Conservation (phyloP, 2,329 filamentous ascomycete species). For the Achaetomium macrosporum region DNA sequence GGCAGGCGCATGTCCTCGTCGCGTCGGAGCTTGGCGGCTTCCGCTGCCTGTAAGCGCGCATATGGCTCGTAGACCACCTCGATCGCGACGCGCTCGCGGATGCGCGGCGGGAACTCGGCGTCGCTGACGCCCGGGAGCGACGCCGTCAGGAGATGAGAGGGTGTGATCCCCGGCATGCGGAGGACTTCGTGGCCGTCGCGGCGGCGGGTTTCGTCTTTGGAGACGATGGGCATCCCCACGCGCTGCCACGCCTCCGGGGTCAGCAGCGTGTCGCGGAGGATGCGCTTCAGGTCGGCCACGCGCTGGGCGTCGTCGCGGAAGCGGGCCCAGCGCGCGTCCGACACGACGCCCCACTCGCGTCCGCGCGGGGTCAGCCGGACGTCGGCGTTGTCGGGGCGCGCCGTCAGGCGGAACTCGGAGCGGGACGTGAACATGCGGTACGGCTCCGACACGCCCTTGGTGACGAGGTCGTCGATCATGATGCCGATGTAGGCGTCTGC, state of each 20-base stretch:
- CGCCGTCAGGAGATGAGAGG: not conserved
- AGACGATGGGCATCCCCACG: conserved; percentile 51
- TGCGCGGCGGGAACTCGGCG: conserved; percentile 44
- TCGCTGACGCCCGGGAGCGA: conserved; percentile 1
- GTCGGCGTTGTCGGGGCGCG: conserved; percentile 92
- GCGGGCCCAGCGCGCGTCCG: conserved; percentile 68
- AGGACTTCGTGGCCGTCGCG: conserved; percentile 77
- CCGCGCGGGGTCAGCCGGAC: conserved; percentile 75
- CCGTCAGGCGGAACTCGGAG: conserved; percentile 90
- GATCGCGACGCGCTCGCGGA: conserved; percentile 67
- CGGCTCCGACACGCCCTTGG: conserved; percentile 92
- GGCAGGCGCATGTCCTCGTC: conserved; percentile 75
- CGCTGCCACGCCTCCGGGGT: conserved; percentile 61
- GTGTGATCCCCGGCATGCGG: conserved; percentile 32
- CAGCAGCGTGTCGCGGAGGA: conserved; percentile 54
- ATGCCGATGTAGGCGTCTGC: conserved; percentile 95
- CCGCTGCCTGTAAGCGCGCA: conserved; percentile 63
- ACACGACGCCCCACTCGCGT: conserved; percentile 68
- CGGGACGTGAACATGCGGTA: conserved; percentile 98
- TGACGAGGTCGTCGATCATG: conserved; percentile 97
- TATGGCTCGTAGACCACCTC: conserved; percentile 86
- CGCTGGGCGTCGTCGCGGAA: conserved; percentile 62
- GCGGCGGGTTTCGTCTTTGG: conserved; percentile 46
- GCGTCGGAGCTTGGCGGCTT: conserved; percentile 61
- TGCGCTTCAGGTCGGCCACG: conserved; percentile 58